These are phyloP conservation scores for Puccinia polysora DNA, from an alignment of 1,284 basidiomycete species.

Conservation along the genomic window DNA sequence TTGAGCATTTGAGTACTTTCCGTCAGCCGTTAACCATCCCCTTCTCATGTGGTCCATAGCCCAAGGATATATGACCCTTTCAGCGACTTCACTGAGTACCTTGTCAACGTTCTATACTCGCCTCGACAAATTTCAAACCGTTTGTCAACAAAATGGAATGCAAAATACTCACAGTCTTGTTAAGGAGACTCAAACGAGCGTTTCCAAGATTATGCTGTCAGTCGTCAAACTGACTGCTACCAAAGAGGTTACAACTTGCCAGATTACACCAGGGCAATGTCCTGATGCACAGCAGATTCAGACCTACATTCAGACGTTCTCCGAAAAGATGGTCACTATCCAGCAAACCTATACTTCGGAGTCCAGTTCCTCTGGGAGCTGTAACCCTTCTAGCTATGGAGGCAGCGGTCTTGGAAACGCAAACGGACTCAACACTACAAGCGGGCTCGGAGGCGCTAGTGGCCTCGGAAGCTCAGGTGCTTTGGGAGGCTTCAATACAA, in stretches of 20 bases:
- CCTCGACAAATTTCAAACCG: slow-evolving; percentile 24
- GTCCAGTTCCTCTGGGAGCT: slow-evolving; percentile 27
- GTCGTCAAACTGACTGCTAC: slow-evolving; percentile 33
- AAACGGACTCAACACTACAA: too few species aligned
- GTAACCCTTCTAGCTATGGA: slow-evolving; percentile 14
- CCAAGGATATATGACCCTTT: slow-evolving; percentile 32
- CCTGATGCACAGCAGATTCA: slow-evolving; percentile 8
- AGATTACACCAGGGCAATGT: slow-evolving; percentile 23
- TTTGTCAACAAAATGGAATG: slow-evolving; percentile 15
- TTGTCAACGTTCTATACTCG: slow-evolving; percentile 16
- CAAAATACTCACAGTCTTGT: slow-evolving; percentile 25
- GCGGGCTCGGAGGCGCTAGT: too few species aligned
- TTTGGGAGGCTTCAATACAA: too few species aligned
- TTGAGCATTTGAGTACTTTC: neutral
- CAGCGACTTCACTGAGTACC: slow-evolving; percentile 36
- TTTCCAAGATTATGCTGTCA: slow-evolving; percentile 35
- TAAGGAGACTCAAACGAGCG: slow-evolving; percentile 21
- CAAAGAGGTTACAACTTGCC: slow-evolving; percentile 28
- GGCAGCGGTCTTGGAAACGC: too few species aligned
- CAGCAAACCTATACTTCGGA: slow-evolving; percentile 17
- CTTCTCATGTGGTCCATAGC: slow-evolving; percentile 1
- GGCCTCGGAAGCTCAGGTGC: too few species aligned
- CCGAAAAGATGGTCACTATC: slow-evolving; percentile 21
- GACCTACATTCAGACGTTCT: slow-evolving; percentile 14
- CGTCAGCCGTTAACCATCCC: neutral